These are phyloP conservation scores for Quercus gilva DNA, from an alignment of 306 rosid species.

Conservation along the genomic window DNA sequence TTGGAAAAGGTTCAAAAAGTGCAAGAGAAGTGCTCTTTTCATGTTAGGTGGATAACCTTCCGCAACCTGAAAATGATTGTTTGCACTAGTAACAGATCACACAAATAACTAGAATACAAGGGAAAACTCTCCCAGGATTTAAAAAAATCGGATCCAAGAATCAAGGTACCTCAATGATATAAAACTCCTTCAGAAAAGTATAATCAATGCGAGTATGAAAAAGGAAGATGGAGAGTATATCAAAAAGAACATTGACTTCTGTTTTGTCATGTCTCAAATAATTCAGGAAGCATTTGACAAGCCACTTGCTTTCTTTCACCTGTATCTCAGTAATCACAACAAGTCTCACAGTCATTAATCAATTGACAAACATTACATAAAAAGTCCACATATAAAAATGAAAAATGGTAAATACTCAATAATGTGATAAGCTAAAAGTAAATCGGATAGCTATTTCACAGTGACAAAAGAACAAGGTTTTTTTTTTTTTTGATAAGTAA, in stretches of 20 bases:
- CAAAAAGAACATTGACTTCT: conserved; percentile 99
- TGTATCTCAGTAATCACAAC: conserved; percentile 35
- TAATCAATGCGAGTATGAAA: conserved; percentile 88
- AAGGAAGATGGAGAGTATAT: conserved; percentile 90
- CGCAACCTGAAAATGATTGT: conserved; percentile 67
- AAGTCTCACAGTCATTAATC: conserved; percentile 4
- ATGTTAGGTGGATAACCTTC: conserved; percentile 80
- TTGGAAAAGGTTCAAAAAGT: conserved; percentile 85
- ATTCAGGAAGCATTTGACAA: conserved; percentile 96
- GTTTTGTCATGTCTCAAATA: conserved; percentile 85
- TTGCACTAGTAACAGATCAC: background rate
- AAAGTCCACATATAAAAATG: background rate
- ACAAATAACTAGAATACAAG: conserved; percentile 7
- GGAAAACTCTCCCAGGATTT: conserved; percentile 1
- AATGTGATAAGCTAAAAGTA: background rate
- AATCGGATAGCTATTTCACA: background rate
- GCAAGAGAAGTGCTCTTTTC: conserved; percentile 80
- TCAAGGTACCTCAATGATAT: conserved; percentile 84
- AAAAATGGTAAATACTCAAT: background rate
- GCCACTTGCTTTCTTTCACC: conserved; percentile 99
- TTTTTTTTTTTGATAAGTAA: too few relatives aligned
- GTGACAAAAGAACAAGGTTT: background rate
- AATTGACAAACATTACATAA: background rate
- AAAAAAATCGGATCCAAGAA: conserved; percentile 12
- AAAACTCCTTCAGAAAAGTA: conserved; percentile 95